These are phyloP conservation scores for Talaromyces sp. DNA, from an alignment of 2,329 filamentous ascomycete species.

Conservation along the genomic window DNA sequence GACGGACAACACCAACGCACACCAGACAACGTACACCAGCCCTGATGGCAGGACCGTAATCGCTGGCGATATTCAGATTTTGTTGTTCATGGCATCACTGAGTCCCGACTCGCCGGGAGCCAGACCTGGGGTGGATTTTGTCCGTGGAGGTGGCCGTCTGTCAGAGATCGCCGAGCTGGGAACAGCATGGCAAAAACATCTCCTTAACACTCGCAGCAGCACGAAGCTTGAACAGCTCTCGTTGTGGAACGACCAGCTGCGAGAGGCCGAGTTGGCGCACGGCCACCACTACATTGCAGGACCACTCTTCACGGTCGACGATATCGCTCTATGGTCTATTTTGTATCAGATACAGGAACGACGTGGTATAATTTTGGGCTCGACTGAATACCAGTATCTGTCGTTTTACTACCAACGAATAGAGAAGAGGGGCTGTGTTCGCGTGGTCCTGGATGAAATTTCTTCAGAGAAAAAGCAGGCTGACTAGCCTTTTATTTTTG, in stretches of 20 bases:
- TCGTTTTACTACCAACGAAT: conserved; percentile 33
- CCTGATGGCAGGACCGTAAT: conserved; percentile 20
- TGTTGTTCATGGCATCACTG: conserved; percentile 23
- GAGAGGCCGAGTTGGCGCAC: conserved; percentile 4
- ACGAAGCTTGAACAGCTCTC: conserved; percentile 17
- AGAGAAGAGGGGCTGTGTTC: conserved; percentile 32
- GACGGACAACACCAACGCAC: background rate
- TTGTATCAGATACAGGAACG: conserved; percentile 30
- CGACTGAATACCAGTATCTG: conserved; percentile 25
- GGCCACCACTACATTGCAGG: conserved; percentile 32
- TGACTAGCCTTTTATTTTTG: background rate
- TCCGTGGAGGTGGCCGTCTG: conserved; percentile 24
- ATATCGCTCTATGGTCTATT: conserved; percentile 41
- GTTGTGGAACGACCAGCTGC: conserved; percentile 27
- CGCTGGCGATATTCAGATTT: conserved; percentile 26
- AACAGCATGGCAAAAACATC: conserved; percentile 23
- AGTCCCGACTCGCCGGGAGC: conserved; percentile 11
- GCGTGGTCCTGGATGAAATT: conserved; percentile 12
- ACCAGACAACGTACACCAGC: conserved; percentile 23
- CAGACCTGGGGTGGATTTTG: conserved; percentile 21
- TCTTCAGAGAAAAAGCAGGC: background rate
- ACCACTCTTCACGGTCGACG: conserved; percentile 31
- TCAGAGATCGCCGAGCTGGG: conserved; percentile 24
- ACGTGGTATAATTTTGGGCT: conserved; percentile 16
- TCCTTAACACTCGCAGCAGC: conserved; percentile 5